Base-by-base conservation (phyloP, 805 yeast species). In the Yarrowia alimentaria region DNA sequence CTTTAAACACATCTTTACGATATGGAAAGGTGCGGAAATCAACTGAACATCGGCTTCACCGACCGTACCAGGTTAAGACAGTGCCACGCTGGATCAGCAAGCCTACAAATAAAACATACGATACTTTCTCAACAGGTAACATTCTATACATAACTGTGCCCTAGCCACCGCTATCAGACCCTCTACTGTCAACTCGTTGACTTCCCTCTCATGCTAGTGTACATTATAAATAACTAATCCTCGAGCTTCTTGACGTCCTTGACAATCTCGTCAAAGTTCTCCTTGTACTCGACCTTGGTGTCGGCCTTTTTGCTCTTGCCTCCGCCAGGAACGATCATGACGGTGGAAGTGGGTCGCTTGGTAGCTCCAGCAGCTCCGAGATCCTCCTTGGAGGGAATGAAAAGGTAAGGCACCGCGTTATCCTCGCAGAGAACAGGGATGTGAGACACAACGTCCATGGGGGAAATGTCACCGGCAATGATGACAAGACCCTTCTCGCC, bases 321-420 rank as follows among this genome's bases (percentile, higher is more conserved):
- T 52, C 95, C 95, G 53, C 96, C 96, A 61, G 99, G 99, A 51
- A 90, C 93, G 61, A 93, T 79, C 88, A 93, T 87, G 22, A 93
- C 96, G 68, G 95, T 90, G 29, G 97, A 88, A 29, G 99, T 93
- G 60, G 99, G 98, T 77, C 99, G 85, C 76, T 93, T 93, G 53
- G 99, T 93, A 56, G 97, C 95, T 65, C 98, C 98, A 19, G 99
- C 99, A 57, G 95, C 85, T 26, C 99, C 99, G 59, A 93, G 78
- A 66, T 93, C 98, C 74, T 93, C 97, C 72, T 93, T 93, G 45
- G 97, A 89, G 62, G 99, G 99, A 56, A 93, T 80, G 70, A 93
- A 93, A 32, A 91, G 78, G 65, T 75, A 94, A 63, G 98, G 97
- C 43, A 93, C 97, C 40, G 85, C 72, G 57, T 78, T 74, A 67